Conservation (phyloP, 192 early-diverging fungal genomes). For the Entomortierella beljakovae region DNA sequence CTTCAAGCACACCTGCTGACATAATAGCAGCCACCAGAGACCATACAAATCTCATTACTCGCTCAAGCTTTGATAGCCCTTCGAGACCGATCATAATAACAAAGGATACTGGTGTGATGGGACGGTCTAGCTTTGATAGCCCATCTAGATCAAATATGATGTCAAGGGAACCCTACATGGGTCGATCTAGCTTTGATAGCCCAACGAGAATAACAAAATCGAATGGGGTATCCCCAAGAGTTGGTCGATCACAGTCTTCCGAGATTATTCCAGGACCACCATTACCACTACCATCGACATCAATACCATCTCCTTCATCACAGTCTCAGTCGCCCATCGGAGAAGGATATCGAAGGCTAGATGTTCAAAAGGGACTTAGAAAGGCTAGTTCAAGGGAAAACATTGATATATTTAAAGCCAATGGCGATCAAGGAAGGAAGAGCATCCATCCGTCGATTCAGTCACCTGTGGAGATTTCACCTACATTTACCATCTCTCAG, state of each 20-base stretch:
- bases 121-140: background rate
- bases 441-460: background rate
- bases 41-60: background rate
- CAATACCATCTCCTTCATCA: background rate
- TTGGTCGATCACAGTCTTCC: background rate
- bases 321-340: background rate
- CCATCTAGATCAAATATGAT: background rate
- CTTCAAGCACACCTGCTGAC: background rate
- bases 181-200: conserved; percentile 9
- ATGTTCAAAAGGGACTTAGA: background rate
- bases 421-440: background rate
- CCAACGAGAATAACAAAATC: background rate
- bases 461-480: background rate
- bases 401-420: background rate
- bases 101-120: background rate
- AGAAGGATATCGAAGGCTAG: background rate
- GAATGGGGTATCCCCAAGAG: background rate
- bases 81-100: background rate
- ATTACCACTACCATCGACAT: background rate
- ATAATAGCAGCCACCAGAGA: background rate
- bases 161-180: background rate
- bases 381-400: background rate
- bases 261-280: background rate
- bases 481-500: background rate
- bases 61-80: background rate